These are phyloP conservation scores for Aspergillus costaricaensis DNA, from an alignment of 2,329 filamentous ascomycete species.

Conservation along the genomic window DNA sequence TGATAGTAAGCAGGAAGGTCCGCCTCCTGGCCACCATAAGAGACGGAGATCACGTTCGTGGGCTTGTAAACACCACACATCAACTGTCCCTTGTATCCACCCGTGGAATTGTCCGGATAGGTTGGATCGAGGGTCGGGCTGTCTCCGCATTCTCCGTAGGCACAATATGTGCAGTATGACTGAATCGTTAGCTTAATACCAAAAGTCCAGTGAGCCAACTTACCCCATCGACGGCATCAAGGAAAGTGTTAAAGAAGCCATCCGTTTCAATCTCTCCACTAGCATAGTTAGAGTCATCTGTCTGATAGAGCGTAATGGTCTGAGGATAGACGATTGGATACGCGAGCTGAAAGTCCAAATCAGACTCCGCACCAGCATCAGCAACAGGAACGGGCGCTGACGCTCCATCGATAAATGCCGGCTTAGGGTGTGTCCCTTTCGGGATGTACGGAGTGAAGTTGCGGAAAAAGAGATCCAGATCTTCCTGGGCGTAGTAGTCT, in stretches of 20 bases:
- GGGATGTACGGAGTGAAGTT: conserved; percentile 4
- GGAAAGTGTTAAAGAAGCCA: conserved; percentile 10
- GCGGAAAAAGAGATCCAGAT: conserved; percentile 9
- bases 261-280: neutral
- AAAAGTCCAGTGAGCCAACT: neutral
- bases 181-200: neutral
- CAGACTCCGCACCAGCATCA: conserved; percentile 3
- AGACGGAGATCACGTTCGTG: conserved; percentile 10
- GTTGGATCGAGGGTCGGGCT: conserved; percentile 4
- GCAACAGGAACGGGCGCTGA: neutral
- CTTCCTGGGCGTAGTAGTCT: conserved; percentile 11
- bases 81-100: conserved; percentile 3
- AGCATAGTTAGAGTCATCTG: conserved; percentile 5
- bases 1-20: conserved; percentile 8
- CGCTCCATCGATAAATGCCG: conserved; percentile 7
- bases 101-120: conserved; percentile 1
- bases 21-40: conserved; percentile 7
- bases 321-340: conserved; percentile 10
- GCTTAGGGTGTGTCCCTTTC: conserved; percentile 8
- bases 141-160: conserved; percentile 10
- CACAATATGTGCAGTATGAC: conserved; percentile 12
- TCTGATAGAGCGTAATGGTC: conserved; percentile 7
- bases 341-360: conserved; percentile 10
- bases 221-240: conserved; percentile 11
- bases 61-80: conserved; percentile 13